phyloP scores from a whole-genome alignment of 1,139 yeast genomes.

The Blastobotrys niveus region DNA sequence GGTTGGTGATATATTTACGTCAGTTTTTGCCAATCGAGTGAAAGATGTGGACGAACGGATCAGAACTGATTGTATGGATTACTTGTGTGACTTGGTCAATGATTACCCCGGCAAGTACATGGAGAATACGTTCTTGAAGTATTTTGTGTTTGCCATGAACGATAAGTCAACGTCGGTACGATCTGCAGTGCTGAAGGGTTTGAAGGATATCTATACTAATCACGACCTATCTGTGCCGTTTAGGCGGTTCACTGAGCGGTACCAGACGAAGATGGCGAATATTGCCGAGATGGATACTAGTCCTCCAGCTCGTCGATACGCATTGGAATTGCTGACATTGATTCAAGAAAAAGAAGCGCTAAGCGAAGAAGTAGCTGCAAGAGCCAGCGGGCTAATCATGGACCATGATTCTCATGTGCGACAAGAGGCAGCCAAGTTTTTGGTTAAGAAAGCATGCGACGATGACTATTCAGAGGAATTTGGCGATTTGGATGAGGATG shows the following conservation, averaged over 20 bases:
- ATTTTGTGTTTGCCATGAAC: slow-evolving; percentile 78
- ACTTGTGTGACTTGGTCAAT: slow-evolving; percentile 34
- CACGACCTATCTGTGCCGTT: slow-evolving; percentile 43
- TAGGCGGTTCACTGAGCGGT: slow-evolving; percentile 67
- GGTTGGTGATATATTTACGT: slow-evolving; percentile 59
- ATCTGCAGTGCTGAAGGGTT: slow-evolving; percentile 53
- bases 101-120: slow-evolving; percentile 64
- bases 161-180: slow-evolving; percentile 62
- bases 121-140: slow-evolving; percentile 63
- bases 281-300: slow-evolving; percentile 54
- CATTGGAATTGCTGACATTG: slow-evolving; percentile 40
- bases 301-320: slow-evolving; percentile 46
- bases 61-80: slow-evolving; percentile 53
- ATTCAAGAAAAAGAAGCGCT: slow-evolving; percentile 9
- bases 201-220: slow-evolving; percentile 46
- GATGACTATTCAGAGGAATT: slow-evolving; percentile 10
- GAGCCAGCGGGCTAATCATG: slow-evolving; percentile 9
- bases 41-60: slow-evolving; percentile 73
- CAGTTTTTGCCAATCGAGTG: slow-evolving; percentile 69
- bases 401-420: slow-evolving; percentile 37
- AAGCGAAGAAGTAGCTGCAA: slow-evolving; percentile 2
- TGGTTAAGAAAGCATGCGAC: slow-evolving; percentile 17
- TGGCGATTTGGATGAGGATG: slow-evolving; percentile 16
- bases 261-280: slow-evolving; percentile 57
- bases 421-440: slow-evolving; percentile 28